Evolutionary conservation across 106 monocot species (phyloP), one percentile per base, ranked within the genome.

Genomic region (Narthecium ossifragum): DNA sequence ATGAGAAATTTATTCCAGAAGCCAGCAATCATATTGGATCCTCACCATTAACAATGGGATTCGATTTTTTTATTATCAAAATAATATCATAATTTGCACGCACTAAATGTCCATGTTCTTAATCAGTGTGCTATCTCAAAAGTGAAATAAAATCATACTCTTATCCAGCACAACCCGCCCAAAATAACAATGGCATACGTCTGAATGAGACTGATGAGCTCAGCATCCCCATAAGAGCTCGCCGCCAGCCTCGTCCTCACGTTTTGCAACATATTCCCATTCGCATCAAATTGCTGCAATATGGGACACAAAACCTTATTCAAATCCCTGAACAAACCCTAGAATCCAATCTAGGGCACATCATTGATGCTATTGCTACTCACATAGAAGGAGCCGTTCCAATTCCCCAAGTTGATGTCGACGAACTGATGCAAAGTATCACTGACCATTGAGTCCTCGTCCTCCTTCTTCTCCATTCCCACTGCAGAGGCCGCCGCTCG

Each of bases 191-290:
- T 34, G 8, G 40, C 73, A 77, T 32, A 92, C 94, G 90, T 80
- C 71, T 96, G 94, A 57, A 86, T 70, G 41, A 96, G 85, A 62
- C 94, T 96, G 57, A 90, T 86, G 20, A 96, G 94, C 15, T 96
- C 90, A 33, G 71, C 83, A 57, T 83, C 90, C 45, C 90, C 94
- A 56, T 96, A 96, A 0, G 94, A 73, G 78, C 80, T 86, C n/a
- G 63, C 90, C 3, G 90, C 75, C 6, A 96, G 73, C 78, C 64
- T 83, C 60, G 94, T 96, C 65, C 55, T 77, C 64, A 90, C 75
- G 22, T 21, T 77, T 53, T 96, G 85, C 56, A 96, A 51, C 53
- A 78, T 29, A 64, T 65, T 78, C 55, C 90, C 94, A 25, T 73
- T 20, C 14, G 40, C 67, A 70, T 96, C 90, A 57, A 96, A 96